Evolutionary conservation across 1,139 yeast genomes (phyloP), one percentile per base, ranked within the genome.

Genomic region (Lodderomyces orthopsilosis): DNA sequence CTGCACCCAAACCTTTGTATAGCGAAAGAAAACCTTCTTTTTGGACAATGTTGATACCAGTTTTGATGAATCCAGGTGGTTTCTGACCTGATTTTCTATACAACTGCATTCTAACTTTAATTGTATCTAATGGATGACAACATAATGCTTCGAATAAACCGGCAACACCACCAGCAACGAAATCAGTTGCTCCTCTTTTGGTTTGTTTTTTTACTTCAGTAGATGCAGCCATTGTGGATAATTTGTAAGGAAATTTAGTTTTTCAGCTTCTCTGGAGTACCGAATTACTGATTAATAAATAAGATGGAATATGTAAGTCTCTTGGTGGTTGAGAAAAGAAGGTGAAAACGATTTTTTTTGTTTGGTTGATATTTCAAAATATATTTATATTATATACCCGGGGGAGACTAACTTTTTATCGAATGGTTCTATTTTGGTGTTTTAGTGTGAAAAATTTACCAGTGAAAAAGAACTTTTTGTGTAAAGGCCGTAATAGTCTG

Each of bases 1-100:
- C 98, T 18, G 98, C 98, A 30, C 97, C 97, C 45, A 93, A 78
- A 46, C 98, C 98, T 65, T 93, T 91, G 71, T 93, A 93, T 32
- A 93, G 77, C 9, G 96, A 93, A 50, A 89, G 73, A 51, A 89
- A 77, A 4, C 95, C 85, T 63, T 93, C 98, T 52, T 87, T 81
- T 49, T 76, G 75, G 46, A 83, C 90, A 54, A 93, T 91, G 48
- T 77, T 75, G 42, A 79, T 66, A 56, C 97, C 98, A 10, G 98
- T 91, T 42, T 72, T 76, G 46, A 90, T 60, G 58, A 93, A 90
- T 0, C 98, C 98, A 5, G 95, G 93, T 22, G 88, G 83, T 60
- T 83, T 86, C 45, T 73, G 66, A 35, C 81, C 78, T 17, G 79
- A 68, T 55, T 80, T 81, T 55, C 75, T 77, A 61, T 85, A 83